phyloP scores from a whole-genome alignment of 176 grass and related monocot species.

The Oryza australiensis region DNA sequence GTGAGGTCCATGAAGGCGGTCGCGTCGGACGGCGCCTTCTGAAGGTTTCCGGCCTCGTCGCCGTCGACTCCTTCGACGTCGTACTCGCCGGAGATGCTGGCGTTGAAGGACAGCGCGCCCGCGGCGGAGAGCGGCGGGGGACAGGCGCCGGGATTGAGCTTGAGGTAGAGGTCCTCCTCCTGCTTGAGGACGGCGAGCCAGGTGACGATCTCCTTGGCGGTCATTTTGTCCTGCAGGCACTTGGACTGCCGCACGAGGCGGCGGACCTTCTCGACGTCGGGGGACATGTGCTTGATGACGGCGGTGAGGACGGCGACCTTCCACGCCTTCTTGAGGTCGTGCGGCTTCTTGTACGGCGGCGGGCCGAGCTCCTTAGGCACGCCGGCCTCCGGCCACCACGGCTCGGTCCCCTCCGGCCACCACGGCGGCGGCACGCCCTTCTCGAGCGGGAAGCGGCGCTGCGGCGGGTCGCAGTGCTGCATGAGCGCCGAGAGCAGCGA shows the following conservation, averaged over 20 bases:
- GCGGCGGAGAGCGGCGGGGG: conserved; percentile 8
- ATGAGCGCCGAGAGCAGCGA: conserved; percentile 84
- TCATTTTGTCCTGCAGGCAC: conserved; percentile 98
- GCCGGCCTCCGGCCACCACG: conserved; percentile 66
- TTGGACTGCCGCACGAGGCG: conserved; percentile 82
- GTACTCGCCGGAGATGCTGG: conserved; percentile 54
- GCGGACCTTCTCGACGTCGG: conserved; percentile 77
- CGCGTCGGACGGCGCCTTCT: background rate
- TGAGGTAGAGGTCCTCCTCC: conserved; percentile 70
- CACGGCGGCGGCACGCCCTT: conserved; percentile 76
- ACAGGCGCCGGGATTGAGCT: conserved; percentile 52
- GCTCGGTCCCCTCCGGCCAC: conserved; percentile 67
- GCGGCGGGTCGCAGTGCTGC: conserved; percentile 91
- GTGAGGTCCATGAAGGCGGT: conserved; percentile 26
- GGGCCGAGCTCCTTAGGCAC: conserved; percentile 53
- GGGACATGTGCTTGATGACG: conserved; percentile 95
- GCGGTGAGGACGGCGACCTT: conserved; percentile 86
- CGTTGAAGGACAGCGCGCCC: conserved; percentile 44
- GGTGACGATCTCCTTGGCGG: conserved; percentile 75
- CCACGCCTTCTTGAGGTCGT: conserved; percentile 96
- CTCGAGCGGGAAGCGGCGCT: conserved; percentile 81
- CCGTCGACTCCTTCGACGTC: conserved; percentile 53
- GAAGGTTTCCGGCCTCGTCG: conserved; percentile 25
- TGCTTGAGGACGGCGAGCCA: conserved; percentile 79
- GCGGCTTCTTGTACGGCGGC: conserved; percentile 94